Evolutionary conservation across 352 stramenopile genomes (phyloP).

Genomic region (Peronospora belbahrii): DNA sequence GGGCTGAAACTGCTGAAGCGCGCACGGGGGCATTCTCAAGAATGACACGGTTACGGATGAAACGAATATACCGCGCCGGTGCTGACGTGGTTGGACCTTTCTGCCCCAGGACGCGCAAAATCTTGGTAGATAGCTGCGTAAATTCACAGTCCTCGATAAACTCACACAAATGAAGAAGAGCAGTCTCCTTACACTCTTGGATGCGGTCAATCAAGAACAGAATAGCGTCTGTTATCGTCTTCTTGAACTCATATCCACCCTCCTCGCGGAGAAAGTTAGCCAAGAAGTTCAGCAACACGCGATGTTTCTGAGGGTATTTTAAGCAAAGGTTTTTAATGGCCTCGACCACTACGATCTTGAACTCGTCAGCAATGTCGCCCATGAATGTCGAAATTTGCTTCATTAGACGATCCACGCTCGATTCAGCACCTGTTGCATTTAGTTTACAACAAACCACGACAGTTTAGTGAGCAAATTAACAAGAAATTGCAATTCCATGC

Average conservation of each 20-base stretch:
- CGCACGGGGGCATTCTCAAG: conserved; percentile 96
- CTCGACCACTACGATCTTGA: conserved; percentile 98
- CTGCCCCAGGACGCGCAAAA: conserved; percentile 93
- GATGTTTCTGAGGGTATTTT: conserved; percentile 97
- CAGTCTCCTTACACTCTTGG: conserved; percentile 95
- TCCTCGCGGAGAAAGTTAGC: conserved; percentile 95
- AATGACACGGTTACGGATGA: conserved; percentile 99
- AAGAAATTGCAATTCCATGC: not conserved
- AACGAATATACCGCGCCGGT: conserved; percentile 97
- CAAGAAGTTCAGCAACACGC: conserved; percentile 96
- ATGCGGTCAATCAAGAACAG: conserved; percentile 95
- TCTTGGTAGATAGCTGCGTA: conserved; percentile 87
- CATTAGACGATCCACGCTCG: conserved; percentile 94
- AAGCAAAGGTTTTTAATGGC: conserved; percentile 96
- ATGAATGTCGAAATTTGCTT: conserved; percentile 98
- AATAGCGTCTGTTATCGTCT: conserved; percentile 97
- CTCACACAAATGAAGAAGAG: conserved; percentile 97
- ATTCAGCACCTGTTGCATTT: conserved; percentile 75
- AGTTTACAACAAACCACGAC: not conserved
- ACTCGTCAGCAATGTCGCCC: conserved; percentile 98
- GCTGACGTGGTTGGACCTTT: conserved; percentile 90
- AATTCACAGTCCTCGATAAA: conserved; percentile 99
- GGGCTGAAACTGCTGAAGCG: conserved; percentile 92
- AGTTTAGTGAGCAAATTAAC: conserved; percentile 1
- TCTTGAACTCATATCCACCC: conserved; percentile 99